Percentiles rank a stretch among this genome's conserved stretches.
Evolutionary conservation across 139 green algal genomes (phyloP).

Genomic region (Chlorella sp.): DNA sequence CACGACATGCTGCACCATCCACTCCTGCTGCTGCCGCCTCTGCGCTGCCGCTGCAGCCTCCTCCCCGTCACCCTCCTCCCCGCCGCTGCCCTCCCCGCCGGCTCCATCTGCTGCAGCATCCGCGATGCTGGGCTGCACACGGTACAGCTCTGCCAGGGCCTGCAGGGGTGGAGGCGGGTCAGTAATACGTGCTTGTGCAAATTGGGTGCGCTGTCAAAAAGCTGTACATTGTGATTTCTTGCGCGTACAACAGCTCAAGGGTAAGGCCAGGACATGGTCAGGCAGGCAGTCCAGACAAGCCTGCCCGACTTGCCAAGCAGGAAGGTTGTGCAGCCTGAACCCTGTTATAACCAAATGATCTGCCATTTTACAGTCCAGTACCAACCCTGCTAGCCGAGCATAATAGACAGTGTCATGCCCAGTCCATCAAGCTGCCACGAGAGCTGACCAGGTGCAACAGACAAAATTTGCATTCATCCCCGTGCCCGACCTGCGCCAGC

Average conservation of each 20-base stretch:
- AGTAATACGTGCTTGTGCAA: background rate
- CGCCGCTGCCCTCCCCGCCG: background rate
- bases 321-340: too few species aligned
- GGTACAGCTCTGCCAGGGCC: slow-evolving; percentile 73
- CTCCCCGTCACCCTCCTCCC: background rate
- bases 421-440: background rate
- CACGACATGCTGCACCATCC: slow-evolving; percentile 62
- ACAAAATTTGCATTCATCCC: background rate
- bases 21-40: slow-evolving; percentile 21
- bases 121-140: slow-evolving; percentile 51
- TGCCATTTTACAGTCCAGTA: too few species aligned
- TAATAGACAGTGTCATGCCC: too few species aligned
- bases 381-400: background rate
- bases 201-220: too few species aligned
- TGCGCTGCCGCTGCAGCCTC: background rate
- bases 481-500: slow-evolving; percentile 51
- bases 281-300: background rate
- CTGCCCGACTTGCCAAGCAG: background rate
- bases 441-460: background rate
- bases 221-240: too few species aligned
- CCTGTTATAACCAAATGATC: too few species aligned
- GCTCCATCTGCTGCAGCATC: background rate
- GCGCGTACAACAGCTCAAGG: too few species aligned
- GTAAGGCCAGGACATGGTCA: background rate
- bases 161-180: background rate